phyloP scores from a whole-genome alignment of 2,329 filamentous ascomycete species.

The Ceratocystis eucalypticola region DNA sequence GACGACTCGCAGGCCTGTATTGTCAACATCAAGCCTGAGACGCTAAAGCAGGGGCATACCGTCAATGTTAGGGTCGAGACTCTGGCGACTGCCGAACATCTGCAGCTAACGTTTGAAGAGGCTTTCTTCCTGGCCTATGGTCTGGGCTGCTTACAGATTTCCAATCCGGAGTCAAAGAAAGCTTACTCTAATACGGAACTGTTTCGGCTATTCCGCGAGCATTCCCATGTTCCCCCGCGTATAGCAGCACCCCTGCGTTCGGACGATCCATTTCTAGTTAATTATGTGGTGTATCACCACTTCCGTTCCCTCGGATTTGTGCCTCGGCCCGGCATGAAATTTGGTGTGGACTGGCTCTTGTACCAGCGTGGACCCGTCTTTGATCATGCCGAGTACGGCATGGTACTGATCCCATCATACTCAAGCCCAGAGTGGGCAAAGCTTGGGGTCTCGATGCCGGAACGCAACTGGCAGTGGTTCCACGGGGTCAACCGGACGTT shows the following conservation, averaged over 20 bases:
- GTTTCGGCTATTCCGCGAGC: conserved; percentile 51
- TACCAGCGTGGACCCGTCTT: conserved; percentile 91
- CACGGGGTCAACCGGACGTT: conserved; percentile 84
- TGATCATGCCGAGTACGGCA: conserved; percentile 83
- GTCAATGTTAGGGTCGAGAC: background rate
- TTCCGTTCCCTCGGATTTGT: conserved; percentile 95
- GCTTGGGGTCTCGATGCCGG: conserved; percentile 36
- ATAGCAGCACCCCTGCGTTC: conserved; percentile 39
- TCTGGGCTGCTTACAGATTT: conserved; percentile 58
- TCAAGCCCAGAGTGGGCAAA: conserved; percentile 58
- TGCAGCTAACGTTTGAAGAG: conserved; percentile 85
- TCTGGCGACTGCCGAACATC: conserved; percentile 56
- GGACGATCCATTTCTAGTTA: conserved; percentile 72
- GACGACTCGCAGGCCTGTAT: conserved; percentile 16
- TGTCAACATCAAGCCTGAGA: conserved; percentile 16
- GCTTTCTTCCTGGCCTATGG: conserved; percentile 80
- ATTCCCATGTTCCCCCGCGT: conserved; percentile 52
- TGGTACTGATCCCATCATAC: conserved; percentile 75
- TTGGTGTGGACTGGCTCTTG: conserved; percentile 85
- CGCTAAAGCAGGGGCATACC: conserved; percentile 14
- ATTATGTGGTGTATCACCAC: conserved; percentile 87
- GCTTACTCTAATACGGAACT: conserved; percentile 43
- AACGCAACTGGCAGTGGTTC: conserved; percentile 63
- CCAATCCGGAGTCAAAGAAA: conserved; percentile 33
- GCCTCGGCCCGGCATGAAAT: conserved; percentile 82